A percentile compares a stretch with the other conserved stretches of the same genome.
Evolutionary conservation across 2,329 filamentous ascomycete species (phyloP).

Genomic region (Diaporthe citriasiana): DNA sequence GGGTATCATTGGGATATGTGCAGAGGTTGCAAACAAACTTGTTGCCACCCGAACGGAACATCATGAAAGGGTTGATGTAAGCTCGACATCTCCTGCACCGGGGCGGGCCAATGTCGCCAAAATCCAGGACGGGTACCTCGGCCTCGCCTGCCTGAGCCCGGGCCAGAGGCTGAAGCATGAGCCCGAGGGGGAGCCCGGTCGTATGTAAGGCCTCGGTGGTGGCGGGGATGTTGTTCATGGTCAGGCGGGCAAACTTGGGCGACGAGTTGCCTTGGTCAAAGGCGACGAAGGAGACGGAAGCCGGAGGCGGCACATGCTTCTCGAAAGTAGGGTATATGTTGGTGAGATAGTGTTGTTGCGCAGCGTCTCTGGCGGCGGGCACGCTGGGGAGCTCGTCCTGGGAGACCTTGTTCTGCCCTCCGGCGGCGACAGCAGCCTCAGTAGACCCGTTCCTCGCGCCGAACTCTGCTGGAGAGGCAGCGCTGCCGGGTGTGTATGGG

Average conservation of each 20-base stretch:
- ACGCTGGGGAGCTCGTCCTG: slow-evolving; percentile 95
- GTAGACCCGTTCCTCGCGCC: slow-evolving; percentile 57
- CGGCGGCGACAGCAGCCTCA: slow-evolving; percentile 67
- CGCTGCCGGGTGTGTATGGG: slow-evolving; percentile 62
- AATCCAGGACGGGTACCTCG: slow-evolving; percentile 92
- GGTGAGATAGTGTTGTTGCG: slow-evolving; percentile 86
- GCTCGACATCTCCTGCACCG: slow-evolving; percentile 92
- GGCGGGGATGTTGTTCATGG: slow-evolving; percentile 92
- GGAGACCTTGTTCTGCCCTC: slow-evolving; percentile 83
- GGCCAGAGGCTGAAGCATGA: slow-evolving; percentile 90
- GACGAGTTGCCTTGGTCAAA: slow-evolving; percentile 97
- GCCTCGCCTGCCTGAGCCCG: slow-evolving; percentile 86
- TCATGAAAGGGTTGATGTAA: slow-evolving; percentile 99
- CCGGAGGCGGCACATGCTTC: slow-evolving; percentile 90
- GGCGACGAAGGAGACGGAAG: slow-evolving; percentile 90
- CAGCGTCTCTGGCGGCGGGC: slow-evolving; percentile 84
- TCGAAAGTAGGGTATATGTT: slow-evolving; percentile 97
- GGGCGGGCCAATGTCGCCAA: slow-evolving; percentile 90
- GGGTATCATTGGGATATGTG: slow-evolving; percentile 95
- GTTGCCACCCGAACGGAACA: slow-evolving; percentile 92
- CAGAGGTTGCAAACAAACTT: slow-evolving; percentile 99
- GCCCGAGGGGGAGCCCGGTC: slow-evolving; percentile 87
- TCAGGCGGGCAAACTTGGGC: slow-evolving; percentile 92
- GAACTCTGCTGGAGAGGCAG: slow-evolving; percentile 61
- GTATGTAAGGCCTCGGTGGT: slow-evolving; percentile 83